Conservation (phyloP, 495 filamentous ascomycete genomes). For the Neurospora sp. region DNA sequence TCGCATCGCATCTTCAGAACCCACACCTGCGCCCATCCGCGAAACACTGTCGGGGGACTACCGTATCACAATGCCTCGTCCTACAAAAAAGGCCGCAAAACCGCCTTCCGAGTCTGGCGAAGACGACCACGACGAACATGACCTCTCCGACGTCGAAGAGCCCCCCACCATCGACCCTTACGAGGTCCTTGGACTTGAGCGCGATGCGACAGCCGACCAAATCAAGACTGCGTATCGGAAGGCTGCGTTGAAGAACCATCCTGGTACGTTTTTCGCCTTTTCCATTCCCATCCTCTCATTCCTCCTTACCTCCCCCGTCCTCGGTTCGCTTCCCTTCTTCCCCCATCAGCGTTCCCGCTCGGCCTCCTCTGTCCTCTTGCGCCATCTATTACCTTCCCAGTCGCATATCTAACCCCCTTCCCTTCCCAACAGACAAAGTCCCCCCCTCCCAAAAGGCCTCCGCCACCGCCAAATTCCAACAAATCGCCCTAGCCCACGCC, state of each 20-base stretch:
- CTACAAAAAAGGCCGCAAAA: background rate
- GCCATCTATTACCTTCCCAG: too few relatives aligned
- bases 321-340: background rate
- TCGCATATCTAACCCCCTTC: too few relatives aligned
- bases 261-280: conserved; percentile 48
- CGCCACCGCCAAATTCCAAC: conserved; percentile 74
- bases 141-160: conserved; percentile 26
- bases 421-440: conserved; percentile 56
- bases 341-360: too few relatives aligned
- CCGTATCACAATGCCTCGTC: background rate
- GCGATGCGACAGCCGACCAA: conserved; percentile 54
- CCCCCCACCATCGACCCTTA: conserved; percentile 66
- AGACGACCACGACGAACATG: conserved; percentile 7
- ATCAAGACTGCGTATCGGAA: conserved; percentile 83
- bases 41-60: background rate
- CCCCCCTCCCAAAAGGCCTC: conserved; percentile 48
- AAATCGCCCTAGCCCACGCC: conserved; percentile 86
- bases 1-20: background rate
- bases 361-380: background rate
- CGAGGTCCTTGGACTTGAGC: conserved; percentile 59
- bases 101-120: background rate
- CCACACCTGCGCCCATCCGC: background rate
- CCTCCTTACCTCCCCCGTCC: background rate
- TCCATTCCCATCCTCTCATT: background rate
- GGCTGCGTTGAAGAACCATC: conserved; percentile 82